Evolutionary conservation across 2,329 filamentous ascomycete genomes (phyloP).

Genomic region (Sclerotinia borealis): DNA sequence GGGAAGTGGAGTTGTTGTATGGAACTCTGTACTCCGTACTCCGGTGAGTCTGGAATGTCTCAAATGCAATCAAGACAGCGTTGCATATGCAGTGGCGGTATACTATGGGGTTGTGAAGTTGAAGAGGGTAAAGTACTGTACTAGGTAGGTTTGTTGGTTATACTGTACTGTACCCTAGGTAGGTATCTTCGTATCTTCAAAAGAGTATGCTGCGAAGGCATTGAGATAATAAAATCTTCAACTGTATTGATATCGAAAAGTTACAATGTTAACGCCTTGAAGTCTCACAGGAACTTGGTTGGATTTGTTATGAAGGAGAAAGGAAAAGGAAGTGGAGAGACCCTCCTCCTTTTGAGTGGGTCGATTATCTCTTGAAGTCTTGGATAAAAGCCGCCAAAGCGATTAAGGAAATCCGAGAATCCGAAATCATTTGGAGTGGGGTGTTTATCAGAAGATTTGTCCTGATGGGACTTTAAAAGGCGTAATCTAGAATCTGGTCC

Average conservation of each 20-base stretch:
- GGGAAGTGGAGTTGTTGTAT: not conserved
- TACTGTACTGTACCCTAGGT: not conserved
- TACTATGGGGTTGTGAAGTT: not conserved
- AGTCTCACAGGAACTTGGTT: not conserved
- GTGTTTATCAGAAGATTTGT: not conserved
- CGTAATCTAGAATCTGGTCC: conserved; percentile 4
- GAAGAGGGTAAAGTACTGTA: too few species aligned
- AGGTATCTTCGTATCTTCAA: not conserved
- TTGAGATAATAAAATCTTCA: not conserved
- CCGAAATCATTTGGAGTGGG: not conserved
- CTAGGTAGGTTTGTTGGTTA: not conserved
- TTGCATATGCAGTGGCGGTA: conserved; percentile 9
- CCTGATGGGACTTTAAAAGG: not conserved
- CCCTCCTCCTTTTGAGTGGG: not conserved
- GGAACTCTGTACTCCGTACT: too few species aligned
- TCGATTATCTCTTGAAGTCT: not conserved
- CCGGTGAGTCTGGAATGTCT: too few species aligned
- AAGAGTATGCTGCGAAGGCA: not conserved
- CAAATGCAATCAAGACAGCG: not conserved
- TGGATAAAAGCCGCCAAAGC: not conserved
- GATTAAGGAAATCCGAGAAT: not conserved
- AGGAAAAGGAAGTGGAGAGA: not conserved
- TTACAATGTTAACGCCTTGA: not conserved
- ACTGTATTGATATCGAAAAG: not conserved
- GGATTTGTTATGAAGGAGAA: not conserved